A percentile compares a stretch with the other conserved stretches of the same genome.
These are phyloP conservation scores for Hypoxylon crocopeplum DNA, from an alignment of 495 filamentous ascomycete genomes.

Conservation along the genomic window DNA sequence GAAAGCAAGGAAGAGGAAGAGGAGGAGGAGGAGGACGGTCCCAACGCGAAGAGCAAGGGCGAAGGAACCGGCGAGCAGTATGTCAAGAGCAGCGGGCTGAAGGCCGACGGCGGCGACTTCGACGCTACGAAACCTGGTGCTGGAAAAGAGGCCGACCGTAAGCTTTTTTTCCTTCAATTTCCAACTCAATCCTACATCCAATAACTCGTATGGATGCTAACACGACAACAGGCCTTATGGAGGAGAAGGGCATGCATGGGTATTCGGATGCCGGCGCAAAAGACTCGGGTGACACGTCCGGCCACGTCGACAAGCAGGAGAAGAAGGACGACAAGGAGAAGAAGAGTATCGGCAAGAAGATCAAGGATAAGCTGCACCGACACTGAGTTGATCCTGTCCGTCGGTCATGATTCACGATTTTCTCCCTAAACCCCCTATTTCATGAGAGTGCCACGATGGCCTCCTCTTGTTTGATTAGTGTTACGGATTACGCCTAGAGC, in stretches of 20 bases:
- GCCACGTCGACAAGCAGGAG: conserved; percentile 37
- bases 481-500: too few relatives aligned
- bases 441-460: too few relatives aligned
- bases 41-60: conserved; percentile 46
- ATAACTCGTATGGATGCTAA: not conserved
- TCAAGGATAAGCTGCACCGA: conserved; percentile 43
- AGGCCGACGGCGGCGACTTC: conserved; percentile 63
- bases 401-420: too few relatives aligned
- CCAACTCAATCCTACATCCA: too few relatives aligned
- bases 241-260: conserved; percentile 49
- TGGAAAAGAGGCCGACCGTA: conserved; percentile 69
- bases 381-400: conserved; percentile 19
- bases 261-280: conserved; percentile 25
- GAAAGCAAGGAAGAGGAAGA: conserved; percentile 2
- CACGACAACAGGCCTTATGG: conserved; percentile 47
- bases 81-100: conserved; percentile 58
- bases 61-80: conserved; percentile 61
- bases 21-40: conserved; percentile 37
- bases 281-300: conserved; percentile 37
- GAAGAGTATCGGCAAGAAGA: conserved; percentile 42
- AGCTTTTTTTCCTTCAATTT: too few relatives aligned
- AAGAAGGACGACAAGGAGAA: conserved; percentile 26
- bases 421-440: too few relatives aligned
- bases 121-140: conserved; percentile 67
- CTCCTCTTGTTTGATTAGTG: too few relatives aligned